These are phyloP conservation scores for Penicillium verhagenii DNA, from an alignment of 495 filamentous ascomycete genomes.

Conservation along the genomic window DNA sequence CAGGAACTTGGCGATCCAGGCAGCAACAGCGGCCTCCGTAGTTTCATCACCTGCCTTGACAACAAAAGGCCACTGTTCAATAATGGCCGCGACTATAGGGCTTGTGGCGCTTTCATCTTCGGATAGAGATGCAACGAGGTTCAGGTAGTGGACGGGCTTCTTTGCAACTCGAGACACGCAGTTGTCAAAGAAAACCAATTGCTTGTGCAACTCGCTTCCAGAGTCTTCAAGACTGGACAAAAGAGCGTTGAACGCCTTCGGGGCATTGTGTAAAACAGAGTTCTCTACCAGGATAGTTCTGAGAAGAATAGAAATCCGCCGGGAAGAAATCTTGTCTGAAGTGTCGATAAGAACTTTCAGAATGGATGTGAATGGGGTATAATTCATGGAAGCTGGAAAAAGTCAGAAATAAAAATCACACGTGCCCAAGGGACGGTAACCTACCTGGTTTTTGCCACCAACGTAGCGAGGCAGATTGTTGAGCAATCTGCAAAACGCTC, in stretches of 20 bases:
- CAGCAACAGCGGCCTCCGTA: constrained; percentile 41
- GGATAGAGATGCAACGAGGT: constrained; percentile 39
- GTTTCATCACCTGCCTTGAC: constrained; percentile 45
- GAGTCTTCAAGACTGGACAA: constrained; percentile 47
- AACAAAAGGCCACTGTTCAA: constrained; percentile 77
- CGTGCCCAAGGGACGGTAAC: not conserved
- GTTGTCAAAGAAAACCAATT: constrained; percentile 70
- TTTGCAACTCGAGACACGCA: constrained; percentile 68
- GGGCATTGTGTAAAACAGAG: constrained; percentile 32
- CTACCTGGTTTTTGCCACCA: constrained; percentile 72
- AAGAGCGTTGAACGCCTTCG: constrained; percentile 35
- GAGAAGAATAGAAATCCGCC: constrained; percentile 33
- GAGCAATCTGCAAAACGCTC: constrained; percentile 72
- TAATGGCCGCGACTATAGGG: constrained; percentile 59
- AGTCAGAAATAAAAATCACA: not conserved
- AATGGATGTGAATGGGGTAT: constrained; percentile 47
- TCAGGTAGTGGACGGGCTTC: constrained; percentile 73
- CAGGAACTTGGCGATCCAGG: constrained; percentile 55
- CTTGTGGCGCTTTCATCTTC: constrained; percentile 43
- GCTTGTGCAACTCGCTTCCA: constrained; percentile 30
- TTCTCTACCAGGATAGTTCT: constrained; percentile 36
- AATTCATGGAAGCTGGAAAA: constrained; percentile 39
- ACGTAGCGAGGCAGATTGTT: constrained; percentile 72
- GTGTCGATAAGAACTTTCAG: constrained; percentile 41
- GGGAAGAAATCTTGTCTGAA: constrained; percentile 34